These are phyloP conservation scores for Lactifluus piperatus DNA, from an alignment of 768 basidiomycete genomes.

Conservation along the genomic window DNA sequence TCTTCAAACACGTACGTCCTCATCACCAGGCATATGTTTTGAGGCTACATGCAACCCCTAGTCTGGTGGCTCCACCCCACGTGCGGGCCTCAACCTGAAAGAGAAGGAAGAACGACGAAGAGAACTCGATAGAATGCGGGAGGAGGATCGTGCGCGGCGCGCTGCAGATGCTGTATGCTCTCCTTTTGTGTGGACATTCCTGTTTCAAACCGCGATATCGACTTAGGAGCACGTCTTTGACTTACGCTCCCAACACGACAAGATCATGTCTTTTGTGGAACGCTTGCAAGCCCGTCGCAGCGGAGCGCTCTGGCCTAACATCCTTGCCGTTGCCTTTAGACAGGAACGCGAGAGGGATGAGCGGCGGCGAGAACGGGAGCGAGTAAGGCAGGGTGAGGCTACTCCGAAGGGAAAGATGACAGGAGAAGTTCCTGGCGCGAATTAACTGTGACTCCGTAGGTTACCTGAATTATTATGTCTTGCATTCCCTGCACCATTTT, in stretches of 20 bases:
- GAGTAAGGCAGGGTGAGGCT: neutral
- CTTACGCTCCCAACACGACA: slow-evolving; percentile 23
- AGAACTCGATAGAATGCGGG: slow-evolving; percentile 25
- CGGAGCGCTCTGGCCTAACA: slow-evolving; percentile 20
- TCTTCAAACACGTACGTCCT: slow-evolving; percentile 22
- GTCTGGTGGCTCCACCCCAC: slow-evolving; percentile 19
- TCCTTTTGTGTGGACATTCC: neutral
- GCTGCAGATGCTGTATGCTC: slow-evolving; percentile 17
- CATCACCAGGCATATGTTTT: neutral
- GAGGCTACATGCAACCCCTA: slow-evolving; percentile 1
- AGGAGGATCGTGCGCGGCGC: slow-evolving; percentile 24
- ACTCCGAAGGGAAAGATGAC: slow-evolving; percentile 2
- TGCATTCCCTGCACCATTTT: slow-evolving; percentile 1
- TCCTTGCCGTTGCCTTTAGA: slow-evolving; percentile 19
- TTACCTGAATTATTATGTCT: slow-evolving; percentile 1
- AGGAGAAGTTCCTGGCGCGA: slow-evolving; percentile 8
- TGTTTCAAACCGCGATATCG: neutral
- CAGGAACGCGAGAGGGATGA: slow-evolving; percentile 20
- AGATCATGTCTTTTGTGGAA: slow-evolving; percentile 22
- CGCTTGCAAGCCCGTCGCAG: slow-evolving; percentile 19
- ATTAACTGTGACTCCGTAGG: slow-evolving; percentile 6
- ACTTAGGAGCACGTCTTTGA: slow-evolving; percentile 22
- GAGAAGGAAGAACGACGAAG: slow-evolving; percentile 24
- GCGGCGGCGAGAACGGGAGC: slow-evolving; percentile 13
- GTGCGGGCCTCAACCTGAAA: slow-evolving; percentile 22